phyloP scores from a whole-genome alignment of 805 yeast species.

The Metschnikowia borealis region DNA sequence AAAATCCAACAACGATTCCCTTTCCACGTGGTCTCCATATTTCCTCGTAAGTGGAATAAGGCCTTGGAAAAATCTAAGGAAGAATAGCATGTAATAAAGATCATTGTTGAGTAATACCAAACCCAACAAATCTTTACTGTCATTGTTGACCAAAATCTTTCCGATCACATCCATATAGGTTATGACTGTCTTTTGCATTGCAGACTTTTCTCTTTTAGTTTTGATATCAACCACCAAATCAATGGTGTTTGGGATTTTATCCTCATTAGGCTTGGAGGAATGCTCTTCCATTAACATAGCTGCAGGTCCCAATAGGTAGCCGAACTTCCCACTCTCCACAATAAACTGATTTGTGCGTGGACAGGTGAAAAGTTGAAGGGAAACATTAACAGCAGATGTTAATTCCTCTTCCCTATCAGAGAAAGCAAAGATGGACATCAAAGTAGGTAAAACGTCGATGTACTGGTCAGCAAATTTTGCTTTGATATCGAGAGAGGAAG shows the following conservation, averaged over 20 bases:
- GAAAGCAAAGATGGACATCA: constrained; percentile 45
- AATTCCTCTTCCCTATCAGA: constrained; percentile 50
- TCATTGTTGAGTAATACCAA: constrained; percentile 31
- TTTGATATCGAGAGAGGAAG: constrained; percentile 49
- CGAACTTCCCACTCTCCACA: constrained; percentile 9
- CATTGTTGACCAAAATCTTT: constrained; percentile 24
- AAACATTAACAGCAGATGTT: constrained; percentile 28
- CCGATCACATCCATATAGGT: constrained; percentile 29
- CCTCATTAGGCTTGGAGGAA: constrained; percentile 36
- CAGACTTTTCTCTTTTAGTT: constrained; percentile 16
- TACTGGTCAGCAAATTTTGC: constrained; percentile 49
- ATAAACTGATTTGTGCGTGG: constrained; percentile 38
- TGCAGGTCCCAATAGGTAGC: constrained; percentile 46
- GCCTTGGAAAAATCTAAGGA: constrained; percentile 56
- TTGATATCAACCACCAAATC: constrained; percentile 19
- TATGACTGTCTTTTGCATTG: constrained; percentile 28
- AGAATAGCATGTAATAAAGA: constrained; percentile 39
- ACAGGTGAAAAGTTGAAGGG: constrained; percentile 42
- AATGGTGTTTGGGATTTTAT: constrained; percentile 28
- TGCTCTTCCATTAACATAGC: constrained; percentile 39
- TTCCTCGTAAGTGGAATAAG: constrained; percentile 54
- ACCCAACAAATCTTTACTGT: constrained; percentile 16
- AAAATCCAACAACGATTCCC: constrained; percentile 47
- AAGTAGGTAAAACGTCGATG: constrained; percentile 49
- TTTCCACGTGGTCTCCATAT: constrained; percentile 64